phyloP scores from a whole-genome alignment of 192 early-diverging fungal genomes.

The Helicostylum pulchrum region DNA sequence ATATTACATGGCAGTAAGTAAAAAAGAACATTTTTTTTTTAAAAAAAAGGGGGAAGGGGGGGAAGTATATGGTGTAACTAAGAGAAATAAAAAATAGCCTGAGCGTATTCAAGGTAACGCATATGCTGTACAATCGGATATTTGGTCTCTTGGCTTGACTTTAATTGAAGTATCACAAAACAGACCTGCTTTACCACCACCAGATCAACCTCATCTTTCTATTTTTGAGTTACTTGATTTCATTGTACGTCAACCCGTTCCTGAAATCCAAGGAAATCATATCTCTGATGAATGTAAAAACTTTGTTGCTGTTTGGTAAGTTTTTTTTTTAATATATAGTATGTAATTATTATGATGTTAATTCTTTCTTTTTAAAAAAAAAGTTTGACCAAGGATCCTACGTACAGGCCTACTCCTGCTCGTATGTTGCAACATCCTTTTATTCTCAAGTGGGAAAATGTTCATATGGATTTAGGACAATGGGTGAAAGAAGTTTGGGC shows the following conservation, averaged over 20 bases:
- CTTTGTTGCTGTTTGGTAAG: conserved; percentile 73
- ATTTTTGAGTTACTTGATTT: conserved; percentile 93
- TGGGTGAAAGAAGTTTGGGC: conserved; percentile 40
- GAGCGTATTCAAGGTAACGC: conserved; percentile 91
- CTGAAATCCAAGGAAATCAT: conserved; percentile 57
- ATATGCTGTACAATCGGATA: conserved; percentile 88
- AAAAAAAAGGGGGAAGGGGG: background rate
- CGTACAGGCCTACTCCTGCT: conserved; percentile 61
- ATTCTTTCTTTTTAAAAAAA: background rate
- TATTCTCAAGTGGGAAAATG: conserved; percentile 55
- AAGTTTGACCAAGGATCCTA: conserved; percentile 75
- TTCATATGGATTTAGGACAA: conserved; percentile 57
- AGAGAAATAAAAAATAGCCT: conserved; percentile 55
- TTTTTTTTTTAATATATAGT: no score
- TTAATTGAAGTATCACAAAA: conserved; percentile 92
- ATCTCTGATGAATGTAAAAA: conserved; percentile 55
- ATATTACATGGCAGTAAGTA: conserved; percentile 90
- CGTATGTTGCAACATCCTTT: conserved; percentile 70
- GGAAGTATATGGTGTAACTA: background rate
- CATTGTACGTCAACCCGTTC: conserved; percentile 88
- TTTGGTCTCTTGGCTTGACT: conserved; percentile 96
- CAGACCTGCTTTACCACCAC: conserved; percentile 83
- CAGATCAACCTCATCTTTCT: conserved; percentile 56
- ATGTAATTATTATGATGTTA: no score
- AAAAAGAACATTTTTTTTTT: background rate